Base-by-base conservation (phyloP, 75 land plant genomes). In the Pseudotsuga menziesii region DNA sequence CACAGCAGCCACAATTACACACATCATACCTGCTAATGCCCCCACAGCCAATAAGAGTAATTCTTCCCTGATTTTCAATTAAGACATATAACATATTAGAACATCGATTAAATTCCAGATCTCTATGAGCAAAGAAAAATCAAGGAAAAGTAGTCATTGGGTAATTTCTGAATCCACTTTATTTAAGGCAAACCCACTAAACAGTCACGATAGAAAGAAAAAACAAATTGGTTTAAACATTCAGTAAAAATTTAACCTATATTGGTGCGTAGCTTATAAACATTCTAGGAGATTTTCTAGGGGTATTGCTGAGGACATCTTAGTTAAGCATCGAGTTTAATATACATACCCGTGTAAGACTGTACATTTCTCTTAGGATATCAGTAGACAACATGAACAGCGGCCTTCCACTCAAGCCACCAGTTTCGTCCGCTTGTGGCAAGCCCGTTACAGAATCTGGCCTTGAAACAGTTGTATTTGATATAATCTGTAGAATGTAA, bases 351-450 rank as follows among this genome's bases (percentile, higher is more conserved):
- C 89, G 82, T 32, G 99, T 97, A n/a, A 92, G 82, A 58, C 81
- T 78, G 80, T 94, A 97, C 98, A 97, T 97, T 62, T 97, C 98
- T 80, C 85, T 84, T 36, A 97, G 83, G 67, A 92, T 78, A 11
- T 89, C 88, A 58, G 90, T 97, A 3, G 99, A 92, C 66, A 97
- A 56, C 58, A 88, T 78, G 74, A 89, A 94, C 5, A 97, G 88
- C 11, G 99, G 98, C 58, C 92, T 97, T 62, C 99, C 99, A 82
- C 99, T 97, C 59, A 97, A 87, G 27, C 99, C 99, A 75, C 99
- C 99, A 70, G 84, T 41, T 85, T 97, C 99, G 59, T 83, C 78
- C 36, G 98, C 87, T 72, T 91, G 81, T 17, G 94, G 90, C 58
- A 89, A 77, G 17, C 80, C 86, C 44, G 75, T 82, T 1, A 84